A percentile compares a stretch with the other conserved stretches of the same genome.
Conservation (phyloP, 805 yeast species). For the Wickerhamiella spandovensis region DNA sequence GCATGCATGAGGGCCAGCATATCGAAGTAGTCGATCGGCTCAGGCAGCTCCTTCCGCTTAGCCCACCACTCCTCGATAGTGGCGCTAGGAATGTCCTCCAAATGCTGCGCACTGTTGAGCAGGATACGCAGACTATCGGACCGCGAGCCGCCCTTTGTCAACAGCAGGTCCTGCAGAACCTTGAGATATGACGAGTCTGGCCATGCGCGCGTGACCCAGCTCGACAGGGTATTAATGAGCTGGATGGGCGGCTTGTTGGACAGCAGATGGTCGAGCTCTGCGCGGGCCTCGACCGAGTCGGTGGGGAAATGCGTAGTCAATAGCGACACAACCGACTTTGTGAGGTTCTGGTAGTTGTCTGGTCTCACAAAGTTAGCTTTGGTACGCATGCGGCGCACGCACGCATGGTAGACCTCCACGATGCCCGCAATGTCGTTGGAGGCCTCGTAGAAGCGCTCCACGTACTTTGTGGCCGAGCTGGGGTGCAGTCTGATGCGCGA, state of each 20-base stretch:
- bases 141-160: neutral
- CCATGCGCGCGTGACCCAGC: constrained; percentile 14
- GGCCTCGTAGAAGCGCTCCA: constrained; percentile 6
- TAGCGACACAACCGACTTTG: constrained; percentile 9
- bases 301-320: constrained; percentile 4
- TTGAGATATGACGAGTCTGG: constrained; percentile 9
- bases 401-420: constrained; percentile 7
- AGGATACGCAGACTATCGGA: constrained; percentile 15
- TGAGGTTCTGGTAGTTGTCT: constrained; percentile 9
- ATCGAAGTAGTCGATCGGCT: constrained; percentile 12
- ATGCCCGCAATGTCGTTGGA: constrained; percentile 7
- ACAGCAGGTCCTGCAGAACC: constrained; percentile 7
- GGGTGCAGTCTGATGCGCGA: constrained; percentile 16
- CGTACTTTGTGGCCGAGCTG: constrained; percentile 15
- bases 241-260: constrained; percentile 3
- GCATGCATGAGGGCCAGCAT: constrained; percentile 16
- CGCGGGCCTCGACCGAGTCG: constrained; percentile 1
- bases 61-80: constrained; percentile 13
- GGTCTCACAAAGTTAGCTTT: neutral
- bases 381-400: neutral
- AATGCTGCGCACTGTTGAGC: constrained; percentile 10
- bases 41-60: constrained; percentile 3
- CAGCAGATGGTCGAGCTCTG: neutral
- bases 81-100: constrained; percentile 2
- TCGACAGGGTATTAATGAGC: constrained; percentile 12